These are phyloP conservation scores for Aphelidium insulamus DNA, from an alignment of 371 early-diverging fungal genomes.

Conservation along the genomic window DNA sequence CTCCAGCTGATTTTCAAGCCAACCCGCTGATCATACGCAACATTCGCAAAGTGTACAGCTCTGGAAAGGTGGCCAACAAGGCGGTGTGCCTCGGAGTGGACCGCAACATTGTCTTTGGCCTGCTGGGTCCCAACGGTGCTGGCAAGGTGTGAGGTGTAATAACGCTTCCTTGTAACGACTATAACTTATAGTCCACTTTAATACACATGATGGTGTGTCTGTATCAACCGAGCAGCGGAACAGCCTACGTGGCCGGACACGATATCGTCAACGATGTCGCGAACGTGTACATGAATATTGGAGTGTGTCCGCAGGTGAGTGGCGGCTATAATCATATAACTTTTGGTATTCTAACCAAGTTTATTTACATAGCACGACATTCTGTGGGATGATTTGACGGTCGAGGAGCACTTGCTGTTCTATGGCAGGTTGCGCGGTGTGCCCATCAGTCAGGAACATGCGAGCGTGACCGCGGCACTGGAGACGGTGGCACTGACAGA, in stretches of 20 bases:
- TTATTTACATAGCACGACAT: no score
- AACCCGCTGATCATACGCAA: conserved; percentile 28
- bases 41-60: conserved; percentile 33
- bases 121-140: conserved; percentile 33
- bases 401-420: conserved; percentile 42
- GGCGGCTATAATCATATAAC: no score
- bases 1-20: conserved; percentile 6
- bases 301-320: conserved; percentile 55
- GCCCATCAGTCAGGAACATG: conserved; percentile 14
- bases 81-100: conserved; percentile 40
- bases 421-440: conserved; percentile 48
- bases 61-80: conserved; percentile 35
- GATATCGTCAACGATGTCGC: conserved; percentile 24
- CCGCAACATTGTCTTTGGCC: conserved; percentile 26
- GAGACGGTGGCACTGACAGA: conserved; percentile 20
- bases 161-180: conserved; percentile 7
- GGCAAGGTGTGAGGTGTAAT: conserved; percentile 12
- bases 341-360: no score
- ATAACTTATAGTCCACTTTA: conserved; percentile 39
- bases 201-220: conserved; percentile 42
- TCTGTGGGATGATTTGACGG: conserved; percentile 49
- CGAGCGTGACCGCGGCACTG: conserved; percentile 18
- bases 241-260: conserved; percentile 31
- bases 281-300: conserved; percentile 34
- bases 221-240: conserved; percentile 29